A percentile compares a stretch with the other conserved stretches of the same genome.
Evolutionary conservation across 192 early-diverging fungal species (phyloP).

Genomic region (Funneliformis mosseae): DNA sequence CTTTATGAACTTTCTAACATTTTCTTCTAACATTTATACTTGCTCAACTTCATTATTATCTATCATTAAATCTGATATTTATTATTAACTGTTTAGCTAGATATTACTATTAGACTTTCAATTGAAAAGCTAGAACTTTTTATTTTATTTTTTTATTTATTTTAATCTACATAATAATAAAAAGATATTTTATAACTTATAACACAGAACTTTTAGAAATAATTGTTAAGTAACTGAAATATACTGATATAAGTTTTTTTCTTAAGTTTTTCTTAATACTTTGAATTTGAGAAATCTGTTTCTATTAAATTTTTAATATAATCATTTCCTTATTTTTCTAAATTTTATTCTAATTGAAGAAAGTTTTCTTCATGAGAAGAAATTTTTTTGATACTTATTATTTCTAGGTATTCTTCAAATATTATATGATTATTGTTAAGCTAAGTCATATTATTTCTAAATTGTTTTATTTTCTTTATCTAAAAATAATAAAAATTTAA

Average conservation of each 20-base stretch:
- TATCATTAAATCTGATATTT: conserved; percentile 18
- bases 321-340: background rate
- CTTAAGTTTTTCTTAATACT: conserved; percentile 5
- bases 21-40: background rate
- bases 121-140: conserved; percentile 22
- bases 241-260: conserved; percentile 13
- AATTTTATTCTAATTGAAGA: background rate
- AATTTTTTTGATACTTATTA: background rate
- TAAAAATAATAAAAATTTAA: background rate
- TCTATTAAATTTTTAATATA: background rate
- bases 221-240: background rate
- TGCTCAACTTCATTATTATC: conserved; percentile 27
- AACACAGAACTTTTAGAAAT: background rate
- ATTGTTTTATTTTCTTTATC: conserved; percentile 5
- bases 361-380: background rate
- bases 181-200: conserved; percentile 14
- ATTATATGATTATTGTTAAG: background rate
- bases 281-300: background rate
- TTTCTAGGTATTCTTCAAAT: background rate
- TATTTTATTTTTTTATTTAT: conserved; percentile 26
- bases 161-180: conserved; percentile 29
- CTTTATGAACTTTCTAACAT: conserved; percentile 30
- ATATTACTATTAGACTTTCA: conserved; percentile 18
- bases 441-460: background rate
- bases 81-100: background rate